These are phyloP conservation scores for Capsicum baccatum DNA, from an alignment of 257 asterid species.

Conservation along the genomic window DNA sequence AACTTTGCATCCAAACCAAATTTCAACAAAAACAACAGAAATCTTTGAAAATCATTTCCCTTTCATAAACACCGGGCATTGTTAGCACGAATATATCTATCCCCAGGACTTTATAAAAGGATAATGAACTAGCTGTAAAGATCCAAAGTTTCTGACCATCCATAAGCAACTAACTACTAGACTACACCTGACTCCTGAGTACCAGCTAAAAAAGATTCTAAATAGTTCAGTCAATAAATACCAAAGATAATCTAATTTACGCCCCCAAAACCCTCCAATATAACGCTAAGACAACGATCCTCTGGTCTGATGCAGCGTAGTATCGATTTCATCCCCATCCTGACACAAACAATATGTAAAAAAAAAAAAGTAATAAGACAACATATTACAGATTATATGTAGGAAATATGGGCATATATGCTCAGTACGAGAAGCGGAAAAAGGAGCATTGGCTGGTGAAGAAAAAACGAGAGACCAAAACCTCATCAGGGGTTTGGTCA, in stretches of 20 bases:
- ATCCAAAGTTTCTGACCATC: background rate
- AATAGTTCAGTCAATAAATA: background rate
- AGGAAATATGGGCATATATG: background rate
- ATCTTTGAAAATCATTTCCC: too few relatives aligned
- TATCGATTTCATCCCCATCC: conserved; percentile 54
- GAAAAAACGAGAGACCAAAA: background rate
- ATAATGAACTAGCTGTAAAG: background rate
- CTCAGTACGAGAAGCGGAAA: background rate
- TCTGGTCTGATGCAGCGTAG: conserved; percentile 45
- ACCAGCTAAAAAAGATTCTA: background rate
- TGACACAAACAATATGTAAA: background rate
- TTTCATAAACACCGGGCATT: too few relatives aligned
- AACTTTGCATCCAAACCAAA: too few relatives aligned
- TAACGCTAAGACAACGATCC: conserved; percentile 2
- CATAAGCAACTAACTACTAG: too few relatives aligned
- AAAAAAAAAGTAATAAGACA: background rate
- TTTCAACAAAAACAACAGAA: too few relatives aligned
- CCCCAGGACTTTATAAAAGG: background rate
- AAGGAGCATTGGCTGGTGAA: too few relatives aligned
- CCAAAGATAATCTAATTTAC: background rate
- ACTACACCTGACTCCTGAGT: background rate
- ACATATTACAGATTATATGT: too few relatives aligned
- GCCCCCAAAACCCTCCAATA: background rate
- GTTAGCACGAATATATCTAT: too few relatives aligned
- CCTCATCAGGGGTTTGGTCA: conserved; percentile 56